Base-by-base conservation (phyloP, 345 rosid genomes). In the Salix caprea region DNA sequence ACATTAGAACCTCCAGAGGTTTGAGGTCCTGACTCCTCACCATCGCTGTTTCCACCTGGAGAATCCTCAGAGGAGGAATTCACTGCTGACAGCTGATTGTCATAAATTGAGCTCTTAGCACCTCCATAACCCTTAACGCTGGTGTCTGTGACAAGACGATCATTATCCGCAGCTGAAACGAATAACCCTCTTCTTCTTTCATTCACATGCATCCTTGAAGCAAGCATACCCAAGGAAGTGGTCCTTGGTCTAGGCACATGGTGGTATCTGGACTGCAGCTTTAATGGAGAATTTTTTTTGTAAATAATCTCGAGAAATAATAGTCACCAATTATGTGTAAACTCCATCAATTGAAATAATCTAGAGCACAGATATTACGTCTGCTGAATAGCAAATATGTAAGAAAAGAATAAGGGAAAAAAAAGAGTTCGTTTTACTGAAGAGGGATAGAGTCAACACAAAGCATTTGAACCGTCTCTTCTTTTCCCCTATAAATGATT, bases 81-180 rank as follows among this genome's bases (percentile, higher is more conserved):
- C 44, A 64, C 69, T 65, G 72, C 23, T 9, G 77, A 72, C 70
- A 58, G 65, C 70, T 40, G 81, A 71, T 69, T 65, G 76, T 74
- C 78, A 69, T 81, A 72, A 74, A 70, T 32, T 30, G 83, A 66
- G 56, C 76, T 65, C 18, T 74, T 77, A 24, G 76, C 67, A 67
- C 75, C 76, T 34, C 62, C 80, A 23, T 81, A 75, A 69, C 72
- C 79, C 78, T 74, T 79, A 54, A 72, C 82, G 18, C 65, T 42
- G 32, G 82, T 67, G 14, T 79, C 77, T 0, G 79, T 48, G 48
- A 80, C 82, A 74, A 90, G 66, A 39, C 65, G 83, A 39, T 86
- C 81, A 15, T 87, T 87, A 61, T 89, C 88, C 9, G 81, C 85
- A 44, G 80, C 84, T 37, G 84, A 79, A 80, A 82, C 83, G 77